Evolutionary conservation across 2,329 filamentous ascomycete species (phyloP).

Genomic region (Colletotrichum karsti): DNA sequence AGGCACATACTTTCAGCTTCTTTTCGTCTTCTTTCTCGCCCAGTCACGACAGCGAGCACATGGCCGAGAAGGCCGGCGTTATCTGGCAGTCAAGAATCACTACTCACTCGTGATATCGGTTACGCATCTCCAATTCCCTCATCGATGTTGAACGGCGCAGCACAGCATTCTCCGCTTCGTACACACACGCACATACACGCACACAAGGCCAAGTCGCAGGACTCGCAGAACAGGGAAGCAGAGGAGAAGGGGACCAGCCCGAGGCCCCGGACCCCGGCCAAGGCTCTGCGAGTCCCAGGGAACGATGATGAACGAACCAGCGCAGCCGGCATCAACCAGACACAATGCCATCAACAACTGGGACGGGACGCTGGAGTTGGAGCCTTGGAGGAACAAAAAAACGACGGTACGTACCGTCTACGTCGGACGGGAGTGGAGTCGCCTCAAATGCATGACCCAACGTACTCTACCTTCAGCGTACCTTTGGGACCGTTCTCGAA

Average conservation of each 20-base stretch:
- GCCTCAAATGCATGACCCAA: conserved; percentile 26
- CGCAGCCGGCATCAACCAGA: conserved; percentile 25
- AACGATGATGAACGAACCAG: conserved; percentile 18
- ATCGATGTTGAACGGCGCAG: no score
- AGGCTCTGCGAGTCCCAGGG: conserved; percentile 12
- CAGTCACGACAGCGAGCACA: conserved; percentile 9
- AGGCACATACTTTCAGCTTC: background rate
- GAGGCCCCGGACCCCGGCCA: conserved; percentile 17
- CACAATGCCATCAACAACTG: conserved; percentile 9
- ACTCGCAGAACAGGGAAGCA: conserved; percentile 7
- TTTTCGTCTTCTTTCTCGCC: background rate
- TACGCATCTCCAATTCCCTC: background rate
- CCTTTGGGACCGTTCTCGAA: conserved; percentile 21
- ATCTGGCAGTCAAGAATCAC: background rate
- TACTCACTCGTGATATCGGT: background rate
- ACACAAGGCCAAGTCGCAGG: conserved; percentile 4
- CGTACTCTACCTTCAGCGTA: conserved; percentile 27
- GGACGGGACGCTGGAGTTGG: conserved; percentile 10
- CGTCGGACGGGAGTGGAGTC: conserved; percentile 24
- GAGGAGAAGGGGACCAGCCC: conserved; percentile 7
- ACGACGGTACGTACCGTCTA: conserved; percentile 14
- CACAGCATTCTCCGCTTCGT: background rate
- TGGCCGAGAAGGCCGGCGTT: background rate
- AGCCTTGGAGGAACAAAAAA: conserved; percentile 7
- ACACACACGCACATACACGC: background rate